Evolutionary conservation across 2,329 filamentous ascomycete species (phyloP), one percentile per base, ranked within the genome.

Genomic region (Herpotrichia juniperi): DNA sequence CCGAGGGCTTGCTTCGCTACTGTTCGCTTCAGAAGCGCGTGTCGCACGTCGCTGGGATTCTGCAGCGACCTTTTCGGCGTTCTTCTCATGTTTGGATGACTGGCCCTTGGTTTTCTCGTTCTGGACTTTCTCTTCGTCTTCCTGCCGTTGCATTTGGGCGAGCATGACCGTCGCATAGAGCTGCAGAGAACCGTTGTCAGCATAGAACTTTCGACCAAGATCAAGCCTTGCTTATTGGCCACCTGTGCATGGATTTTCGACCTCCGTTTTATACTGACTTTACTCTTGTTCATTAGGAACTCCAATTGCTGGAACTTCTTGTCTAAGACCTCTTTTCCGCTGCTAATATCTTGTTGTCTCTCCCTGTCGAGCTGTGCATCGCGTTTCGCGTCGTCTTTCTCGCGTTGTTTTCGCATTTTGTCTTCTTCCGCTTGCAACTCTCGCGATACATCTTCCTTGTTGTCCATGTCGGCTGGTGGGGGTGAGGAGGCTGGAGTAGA

Each of bases 91-190:
- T 58, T 78, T 78, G 54, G 73, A 73, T 2, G 76, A 72, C 42
- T 76, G 68, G 45, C 78, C 78, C 42, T 73, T 67, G 8, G 73
- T 77, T 60, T 76, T 76, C 54, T 77, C 74, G 48, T 80, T 76
- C 54, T 76, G 76, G 2, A 62, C 75, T 25, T 74, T 74, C 22
- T 79, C 78, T 31, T 74, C 74, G 46, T 80, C 77, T 57, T 81
- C 79, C 58, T 81, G 78, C 50, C 75, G 72, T 59, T 80, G 78
- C 78, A 81, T 81, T 61, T 81, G 79, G 51, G 77, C 69, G 24
- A 81, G 69, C 79, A 81, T 81, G 42, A 81, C 80, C 2, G 75
- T 75, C 30, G 77, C 78, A 50, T 80, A 81, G 16, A 81, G 67
- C 72, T 73, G 39, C 46, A 32, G 4, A 34, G 14, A 11, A 42